Conservation (phyloP, 768 basidiomycete genomes). For the Botryobasidium botryosum region DNA sequence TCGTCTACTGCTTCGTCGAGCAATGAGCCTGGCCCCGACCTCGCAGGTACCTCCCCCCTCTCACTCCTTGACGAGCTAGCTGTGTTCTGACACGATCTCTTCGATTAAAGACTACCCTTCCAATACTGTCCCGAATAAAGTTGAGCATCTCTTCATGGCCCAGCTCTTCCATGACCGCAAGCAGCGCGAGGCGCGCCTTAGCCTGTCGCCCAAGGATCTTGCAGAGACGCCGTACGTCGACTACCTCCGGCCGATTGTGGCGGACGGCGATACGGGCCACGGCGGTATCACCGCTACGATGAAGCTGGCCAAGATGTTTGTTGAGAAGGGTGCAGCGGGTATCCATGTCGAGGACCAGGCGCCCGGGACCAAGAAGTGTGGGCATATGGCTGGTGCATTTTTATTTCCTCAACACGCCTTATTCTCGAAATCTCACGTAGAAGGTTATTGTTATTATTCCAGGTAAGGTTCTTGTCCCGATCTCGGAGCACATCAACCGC, state of each 20-base stretch:
- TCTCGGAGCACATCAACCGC: slow-evolving; percentile 95
- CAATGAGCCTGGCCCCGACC: slow-evolving; percentile 95
- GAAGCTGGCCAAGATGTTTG: slow-evolving; percentile 98
- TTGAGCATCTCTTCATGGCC: slow-evolving; percentile 93
- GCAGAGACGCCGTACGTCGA: slow-evolving; percentile 56
- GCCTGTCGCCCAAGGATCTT: slow-evolving; percentile 52
- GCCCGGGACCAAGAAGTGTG: slow-evolving; percentile 91
- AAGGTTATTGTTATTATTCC: no score
- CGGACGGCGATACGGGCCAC: slow-evolving; percentile 96
- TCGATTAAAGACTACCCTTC: slow-evolving; percentile 90
- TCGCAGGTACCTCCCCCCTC: slow-evolving; percentile 52
- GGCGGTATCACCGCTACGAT: slow-evolving; percentile 96
- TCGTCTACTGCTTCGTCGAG: slow-evolving; percentile 76
- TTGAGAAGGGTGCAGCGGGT: slow-evolving; percentile 95
- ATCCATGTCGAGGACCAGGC: slow-evolving; percentile 98
- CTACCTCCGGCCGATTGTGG: slow-evolving; percentile 86
- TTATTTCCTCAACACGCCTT: no score
- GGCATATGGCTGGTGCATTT: slow-evolving; percentile 89
- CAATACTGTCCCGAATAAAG: slow-evolving; percentile 97
- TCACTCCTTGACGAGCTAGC: not conserved
- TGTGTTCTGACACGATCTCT: slow-evolving; percentile 4
- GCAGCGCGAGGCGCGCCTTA: slow-evolving; percentile 67
- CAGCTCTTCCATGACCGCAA: slow-evolving; percentile 99
- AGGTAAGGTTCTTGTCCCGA: slow-evolving; percentile 94
- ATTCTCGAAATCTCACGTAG: no score